Evolutionary conservation across 495 filamentous ascomycete genomes (phyloP), one percentile per base, ranked within the genome.

Genomic region (Trichocladium uniseriatum): DNA sequence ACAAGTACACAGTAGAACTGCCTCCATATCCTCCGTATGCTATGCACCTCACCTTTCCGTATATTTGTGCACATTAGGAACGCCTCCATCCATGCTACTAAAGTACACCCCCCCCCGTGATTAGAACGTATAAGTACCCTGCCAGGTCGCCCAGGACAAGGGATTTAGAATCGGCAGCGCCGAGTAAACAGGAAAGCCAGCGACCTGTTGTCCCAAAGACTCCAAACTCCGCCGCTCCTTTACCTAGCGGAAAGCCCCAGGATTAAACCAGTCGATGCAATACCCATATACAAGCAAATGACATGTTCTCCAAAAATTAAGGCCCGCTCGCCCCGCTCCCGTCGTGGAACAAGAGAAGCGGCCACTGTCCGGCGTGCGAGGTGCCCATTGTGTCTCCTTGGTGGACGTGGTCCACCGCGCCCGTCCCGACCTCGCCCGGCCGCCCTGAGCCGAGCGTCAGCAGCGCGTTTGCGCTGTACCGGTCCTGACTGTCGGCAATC

Each of bases 401-500:
- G 39, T 36, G 44, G 34, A 59, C 51, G 9, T 56, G 53, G 10
- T 55, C 56, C 24, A 49, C 32, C 5, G 11, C 28, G 19, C 37
- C 44, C 2, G 34, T n/a, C 24, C 45, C 54, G 22, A 54, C 43
- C 9, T 61, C 61, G 9, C 56, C 52, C 5, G 50, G 53, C 19
- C 57, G 48, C 10, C 48, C 46, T 1, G 56, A 52, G n/a, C 65
- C 68, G 18, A 73, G 56, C 2, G 64, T 71, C 41, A 74, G 60
- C 31, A 73, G 44, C 1, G 69, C 65, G 21, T 55, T 71, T 28
- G 69, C 67, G 40, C 69, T 70, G 54, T 67, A 72, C 21, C 68
- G 59, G 14, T 73, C 69, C 29, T 71, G 69, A 21, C 54, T 73
- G 54, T 71, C 69, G 11, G 67, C 65, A 10, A 74, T 68, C 31